Evolutionary conservation across 2,329 filamentous ascomycete species (phyloP), one percentile per base, ranked within the genome.

Genomic region (Aspergillus sp.): DNA sequence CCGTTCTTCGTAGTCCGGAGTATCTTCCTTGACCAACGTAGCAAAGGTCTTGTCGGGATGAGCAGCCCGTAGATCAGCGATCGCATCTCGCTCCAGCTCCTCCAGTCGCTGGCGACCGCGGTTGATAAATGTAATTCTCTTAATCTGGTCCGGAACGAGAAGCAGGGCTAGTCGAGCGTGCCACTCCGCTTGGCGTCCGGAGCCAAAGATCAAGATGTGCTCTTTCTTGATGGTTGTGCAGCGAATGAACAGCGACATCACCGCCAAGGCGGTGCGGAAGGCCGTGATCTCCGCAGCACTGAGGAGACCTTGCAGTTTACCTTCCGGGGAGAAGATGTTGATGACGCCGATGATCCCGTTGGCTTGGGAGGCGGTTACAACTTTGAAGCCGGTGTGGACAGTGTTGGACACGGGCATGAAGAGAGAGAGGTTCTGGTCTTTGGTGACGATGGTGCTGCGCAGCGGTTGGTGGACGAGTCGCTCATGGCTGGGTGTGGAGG

Each of bases 121-220:
- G 69, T 92, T 95, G 68, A 97, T 87, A 66, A 97, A 87, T 70
- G 92, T 89, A 55, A 97, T 83, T 49, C 87, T 84, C 64, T 86
- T 85, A 15, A 82, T 73, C 9, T 78, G 73, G 0, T 69, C 63
- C 0, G 63, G 70, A 6, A 76, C 65, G 0, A 81, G 67, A 4
- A 94, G 83, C 10, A 83, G 61, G 0, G 78, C 79, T 4, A 84
- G 70, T 15, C 81, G 74, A 3, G 80, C 72, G 65, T 84, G 81
- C 81, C 81, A 84, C 58, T 81, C 74, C 0, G 80, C 81, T 64
- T 83, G 81, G 47, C 79, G 77, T 0, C 81, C 81, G 0, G 81
- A 79, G 8, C 81, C 81, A 61, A 83, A 81, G 1, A 84, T 76
- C 9, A 83, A 67, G 1, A 82, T 65, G 2, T 74, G 72, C n/a